phyloP scores from a whole-genome alignment of 2,329 filamentous ascomycete species.

The Colletotrichum incanum region DNA sequence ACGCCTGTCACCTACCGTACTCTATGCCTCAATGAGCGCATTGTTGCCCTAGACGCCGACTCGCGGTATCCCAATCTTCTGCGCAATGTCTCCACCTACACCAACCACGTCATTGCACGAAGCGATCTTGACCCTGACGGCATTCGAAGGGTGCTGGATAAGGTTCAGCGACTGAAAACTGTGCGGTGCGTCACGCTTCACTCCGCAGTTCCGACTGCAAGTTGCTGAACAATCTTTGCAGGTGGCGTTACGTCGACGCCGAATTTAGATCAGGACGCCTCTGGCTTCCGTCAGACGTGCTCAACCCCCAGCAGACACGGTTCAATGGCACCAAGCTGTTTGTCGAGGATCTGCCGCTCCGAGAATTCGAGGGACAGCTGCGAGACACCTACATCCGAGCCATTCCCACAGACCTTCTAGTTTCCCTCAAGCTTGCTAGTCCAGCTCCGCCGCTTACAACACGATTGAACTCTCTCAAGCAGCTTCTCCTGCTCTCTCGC shows the following conservation, averaged over 20 bases:
- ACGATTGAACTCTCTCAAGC: slow-evolving; percentile 59
- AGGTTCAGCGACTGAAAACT: slow-evolving; percentile 55
- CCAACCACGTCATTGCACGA: slow-evolving; percentile 58
- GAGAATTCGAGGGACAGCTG: slow-evolving; percentile 53
- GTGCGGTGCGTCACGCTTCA: slow-evolving; percentile 54
- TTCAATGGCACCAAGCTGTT: slow-evolving; percentile 53
- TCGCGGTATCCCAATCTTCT: slow-evolving; percentile 52
- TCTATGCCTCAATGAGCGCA: slow-evolving; percentile 55
- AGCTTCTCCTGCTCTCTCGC: slow-evolving; percentile 56
- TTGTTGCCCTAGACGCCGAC: slow-evolving; percentile 55
- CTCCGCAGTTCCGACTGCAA: background rate
- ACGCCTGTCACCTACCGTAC: slow-evolving; percentile 60
- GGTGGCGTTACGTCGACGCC: slow-evolving; percentile 57
- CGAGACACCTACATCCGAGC: slow-evolving; percentile 55
- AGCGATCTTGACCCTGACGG: slow-evolving; percentile 58
- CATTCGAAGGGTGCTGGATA: slow-evolving; percentile 54
- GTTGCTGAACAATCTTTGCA: slow-evolving; percentile 43
- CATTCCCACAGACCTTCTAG: slow-evolving; percentile 57
- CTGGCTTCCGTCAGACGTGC: slow-evolving; percentile 59
- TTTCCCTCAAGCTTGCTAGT: slow-evolving; percentile 58
- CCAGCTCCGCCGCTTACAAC: slow-evolving; percentile 59
- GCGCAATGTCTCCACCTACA: slow-evolving; percentile 55
- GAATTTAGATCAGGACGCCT: slow-evolving; percentile 48
- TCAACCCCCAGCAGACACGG: slow-evolving; percentile 52
- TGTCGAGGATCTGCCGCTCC: slow-evolving; percentile 60